Evolutionary conservation across 257 asterid genomes (phyloP).

Genomic region (Buddleja alternifolia): DNA sequence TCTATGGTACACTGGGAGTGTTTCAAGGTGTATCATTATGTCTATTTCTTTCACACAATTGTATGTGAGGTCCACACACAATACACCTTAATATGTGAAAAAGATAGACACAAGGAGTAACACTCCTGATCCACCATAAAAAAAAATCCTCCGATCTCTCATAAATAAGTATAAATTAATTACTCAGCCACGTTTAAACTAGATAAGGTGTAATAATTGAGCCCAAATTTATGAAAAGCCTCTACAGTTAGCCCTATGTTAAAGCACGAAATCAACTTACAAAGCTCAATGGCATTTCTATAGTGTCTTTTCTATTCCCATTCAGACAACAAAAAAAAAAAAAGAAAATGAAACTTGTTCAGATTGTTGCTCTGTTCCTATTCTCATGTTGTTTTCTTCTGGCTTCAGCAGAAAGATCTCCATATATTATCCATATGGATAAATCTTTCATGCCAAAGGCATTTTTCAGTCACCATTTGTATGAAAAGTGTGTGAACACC

Average conservation of each 20-base stretch:
- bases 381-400: background rate
- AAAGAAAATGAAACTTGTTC: slow-evolving; percentile 19
- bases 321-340: background rate
- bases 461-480: slow-evolving; percentile 28
- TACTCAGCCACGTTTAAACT: background rate
- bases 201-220: slow-evolving; percentile 19
- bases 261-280: background rate
- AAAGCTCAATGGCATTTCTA: background rate
- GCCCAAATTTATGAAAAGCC: background rate
- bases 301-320: background rate
- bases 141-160: too few relatives aligned
- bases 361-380: background rate
- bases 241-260: background rate
- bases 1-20: too few relatives aligned
- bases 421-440: slow-evolving; percentile 37
- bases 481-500: too few relatives aligned
- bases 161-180: background rate
- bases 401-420: slow-evolving; percentile 25
- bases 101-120: too few relatives aligned
- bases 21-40: too few relatives aligned
- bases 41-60: too few relatives aligned
- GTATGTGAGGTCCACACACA: too few relatives aligned
- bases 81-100: too few relatives aligned
- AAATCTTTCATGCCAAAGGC: slow-evolving; percentile 32
- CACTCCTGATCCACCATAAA: too few relatives aligned